phyloP scores from a whole-genome alignment of 2,329 filamentous ascomycete genomes.

The Dothistroma septosporum region DNA sequence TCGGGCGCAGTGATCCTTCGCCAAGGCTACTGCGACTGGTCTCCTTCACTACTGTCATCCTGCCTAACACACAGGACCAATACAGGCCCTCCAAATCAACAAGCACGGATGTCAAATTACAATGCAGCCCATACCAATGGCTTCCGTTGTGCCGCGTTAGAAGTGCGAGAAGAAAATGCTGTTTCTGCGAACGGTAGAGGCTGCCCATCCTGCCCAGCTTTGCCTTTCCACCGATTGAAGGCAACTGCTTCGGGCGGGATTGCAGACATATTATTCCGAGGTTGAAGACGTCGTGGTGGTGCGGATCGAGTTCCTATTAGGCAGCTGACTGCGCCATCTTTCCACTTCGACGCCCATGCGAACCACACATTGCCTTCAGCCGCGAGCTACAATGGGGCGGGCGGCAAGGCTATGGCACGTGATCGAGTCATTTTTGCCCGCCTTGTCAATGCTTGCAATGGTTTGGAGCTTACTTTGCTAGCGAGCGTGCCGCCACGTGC shows the following conservation, averaged over 20 bases:
- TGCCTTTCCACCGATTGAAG: background rate
- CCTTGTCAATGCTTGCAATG: slow-evolving; percentile 6
- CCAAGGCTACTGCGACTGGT: background rate
- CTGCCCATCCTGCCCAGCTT: slow-evolving; percentile 11
- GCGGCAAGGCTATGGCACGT: slow-evolving; percentile 3
- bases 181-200: slow-evolving; percentile 25
- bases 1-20: background rate
- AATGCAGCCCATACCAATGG: slow-evolving; percentile 73
- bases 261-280: slow-evolving; percentile 18
- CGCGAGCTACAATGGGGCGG: background rate
- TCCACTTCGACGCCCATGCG: background rate
- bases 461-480: background rate
- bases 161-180: slow-evolving; percentile 76
- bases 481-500: background rate
- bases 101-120: slow-evolving; percentile 99
- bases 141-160: slow-evolving; percentile 91
- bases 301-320: background rate
- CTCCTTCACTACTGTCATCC: background rate
- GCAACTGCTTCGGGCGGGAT: slow-evolving; percentile 17
- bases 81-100: slow-evolving; percentile 3
- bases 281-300: background rate
- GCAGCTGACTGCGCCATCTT: background rate
- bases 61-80: background rate
- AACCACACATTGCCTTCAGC: slow-evolving; percentile 6
- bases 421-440: slow-evolving; percentile 6